These are phyloP conservation scores for Rhizopus delemar DNA, from an alignment of 371 early-diverging fungal species.

Conservation along the genomic window DNA sequence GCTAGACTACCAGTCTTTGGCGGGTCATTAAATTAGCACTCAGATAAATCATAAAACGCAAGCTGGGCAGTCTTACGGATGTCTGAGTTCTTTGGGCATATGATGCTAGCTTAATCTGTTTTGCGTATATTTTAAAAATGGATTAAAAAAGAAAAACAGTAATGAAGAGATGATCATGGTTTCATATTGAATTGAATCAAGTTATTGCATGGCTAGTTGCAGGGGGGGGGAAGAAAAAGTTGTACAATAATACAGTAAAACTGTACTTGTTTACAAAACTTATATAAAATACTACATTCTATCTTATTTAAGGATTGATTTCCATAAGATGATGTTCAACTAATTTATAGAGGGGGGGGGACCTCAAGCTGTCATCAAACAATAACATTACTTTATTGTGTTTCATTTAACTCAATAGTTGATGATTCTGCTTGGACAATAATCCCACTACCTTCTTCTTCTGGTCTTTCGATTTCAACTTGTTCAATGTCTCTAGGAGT, in stretches of 20 bases:
- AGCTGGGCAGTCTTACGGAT: conserved; percentile 40
- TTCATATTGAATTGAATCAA: too few species aligned
- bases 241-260: too few species aligned
- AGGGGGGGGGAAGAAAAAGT: not conserved
- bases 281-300: too few species aligned
- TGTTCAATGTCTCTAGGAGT: not conserved
- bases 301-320: too few species aligned
- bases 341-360: too few species aligned
- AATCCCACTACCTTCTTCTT: conserved; percentile 13
- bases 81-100: conserved; percentile 32
- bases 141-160: conserved; percentile 15
- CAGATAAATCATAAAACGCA: conserved; percentile 24
- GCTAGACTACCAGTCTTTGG: conserved; percentile 2
- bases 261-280: too few species aligned
- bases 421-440: not conserved
- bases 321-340: too few species aligned
- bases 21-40: conserved; percentile 23
- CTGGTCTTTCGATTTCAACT: conserved; percentile 7
- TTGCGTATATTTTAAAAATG: conserved; percentile 23
- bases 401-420: not conserved
- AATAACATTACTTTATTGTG: not conserved
- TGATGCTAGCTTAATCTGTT: conserved; percentile 35
- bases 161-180: not conserved
- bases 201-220: not conserved
- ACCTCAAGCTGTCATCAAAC: not conserved